Evolutionary conservation across 179 eudicot genomes (phyloP).

Genomic region (Heliamphora pulchella): DNA sequence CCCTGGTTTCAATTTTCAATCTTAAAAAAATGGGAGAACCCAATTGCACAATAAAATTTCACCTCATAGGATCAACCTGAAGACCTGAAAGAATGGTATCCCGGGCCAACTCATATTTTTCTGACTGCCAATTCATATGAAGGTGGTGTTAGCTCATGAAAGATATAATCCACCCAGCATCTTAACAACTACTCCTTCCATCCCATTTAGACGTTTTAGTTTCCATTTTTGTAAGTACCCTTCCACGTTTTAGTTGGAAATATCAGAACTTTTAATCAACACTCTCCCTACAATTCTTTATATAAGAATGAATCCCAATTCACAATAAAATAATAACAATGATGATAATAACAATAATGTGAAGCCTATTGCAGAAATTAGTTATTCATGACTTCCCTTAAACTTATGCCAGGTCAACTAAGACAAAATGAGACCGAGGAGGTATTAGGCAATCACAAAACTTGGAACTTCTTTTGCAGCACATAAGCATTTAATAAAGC

Average conservation of each 20-base stretch:
- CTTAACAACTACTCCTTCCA: background rate
- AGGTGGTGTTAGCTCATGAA: conserved; percentile 13
- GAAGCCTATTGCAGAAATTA: background rate
- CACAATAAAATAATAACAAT: background rate
- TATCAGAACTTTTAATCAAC: background rate
- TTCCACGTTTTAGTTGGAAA: background rate
- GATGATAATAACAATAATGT: background rate
- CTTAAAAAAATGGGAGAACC: conserved; percentile 2
- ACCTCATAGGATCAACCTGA: conserved; percentile 88
- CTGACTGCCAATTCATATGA: conserved; percentile 57
- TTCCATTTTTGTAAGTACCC: background rate
- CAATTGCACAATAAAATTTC: conserved; percentile 13
- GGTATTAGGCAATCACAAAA: background rate
- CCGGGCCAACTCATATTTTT: conserved; percentile 68
- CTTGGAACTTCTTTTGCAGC: background rate
- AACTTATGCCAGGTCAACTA: background rate
- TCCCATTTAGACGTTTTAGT: background rate
- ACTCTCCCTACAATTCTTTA: background rate
- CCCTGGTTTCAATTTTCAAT: conserved; percentile 9
- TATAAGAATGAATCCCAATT: background rate
- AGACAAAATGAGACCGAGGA: too few relatives aligned
- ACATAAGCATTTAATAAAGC: background rate
- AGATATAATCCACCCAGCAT: conserved; percentile 15
- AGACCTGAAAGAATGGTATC: conserved; percentile 68
- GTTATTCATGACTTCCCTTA: background rate